Evolutionary conservation across 441 rosid species (phyloP).

Genomic region (Heliophila coronopifolia): DNA sequence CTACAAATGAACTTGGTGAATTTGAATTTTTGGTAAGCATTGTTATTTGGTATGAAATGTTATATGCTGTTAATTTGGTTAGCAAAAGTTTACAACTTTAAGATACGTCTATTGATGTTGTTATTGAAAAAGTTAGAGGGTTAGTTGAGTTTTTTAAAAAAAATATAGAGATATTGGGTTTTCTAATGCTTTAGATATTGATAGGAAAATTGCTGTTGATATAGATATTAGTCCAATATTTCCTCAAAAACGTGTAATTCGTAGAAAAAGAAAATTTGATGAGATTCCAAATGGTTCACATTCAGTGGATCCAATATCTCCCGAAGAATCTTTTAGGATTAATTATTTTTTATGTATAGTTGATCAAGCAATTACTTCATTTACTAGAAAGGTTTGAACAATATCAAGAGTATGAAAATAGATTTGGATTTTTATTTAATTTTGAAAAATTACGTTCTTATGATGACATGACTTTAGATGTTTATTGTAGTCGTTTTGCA

Average conservation of each 20-base stretch:
- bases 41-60: background rate
- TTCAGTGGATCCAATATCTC: background rate
- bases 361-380: background rate
- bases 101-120: background rate
- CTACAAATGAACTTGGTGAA: background rate
- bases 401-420: background rate
- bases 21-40: background rate
- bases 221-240: background rate
- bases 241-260: background rate
- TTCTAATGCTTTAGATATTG: background rate
- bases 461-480: background rate
- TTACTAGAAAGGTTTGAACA: background rate
- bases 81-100: background rate
- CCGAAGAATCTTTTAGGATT: background rate
- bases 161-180: background rate
- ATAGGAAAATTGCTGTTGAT: background rate
- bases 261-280: background rate
- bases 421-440: background rate
- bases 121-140: background rate
- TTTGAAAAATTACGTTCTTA: background rate
- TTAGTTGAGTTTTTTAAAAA: background rate
- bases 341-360: background rate
- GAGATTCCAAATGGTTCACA: background rate
- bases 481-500: background rate
- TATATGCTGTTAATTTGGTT: too few relatives aligned